Evolutionary conservation across 2,329 filamentous ascomycete species (phyloP).

Genomic region (Phaeosphaeria sp.): DNA sequence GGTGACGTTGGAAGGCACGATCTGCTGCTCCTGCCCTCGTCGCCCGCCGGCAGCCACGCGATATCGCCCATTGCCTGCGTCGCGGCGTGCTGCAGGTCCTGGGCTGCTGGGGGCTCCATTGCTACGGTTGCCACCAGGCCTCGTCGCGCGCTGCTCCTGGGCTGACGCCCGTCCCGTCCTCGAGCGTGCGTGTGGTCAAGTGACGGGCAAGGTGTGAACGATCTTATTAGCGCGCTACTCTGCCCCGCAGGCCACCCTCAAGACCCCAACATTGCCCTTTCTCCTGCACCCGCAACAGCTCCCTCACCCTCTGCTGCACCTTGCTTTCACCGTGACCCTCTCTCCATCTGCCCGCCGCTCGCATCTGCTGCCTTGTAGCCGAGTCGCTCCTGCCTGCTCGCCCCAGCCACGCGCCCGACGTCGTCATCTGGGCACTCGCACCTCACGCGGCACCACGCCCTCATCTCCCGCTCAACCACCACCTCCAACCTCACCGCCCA

Average conservation of each 20-base stretch:
- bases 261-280: conserved; percentile 28
- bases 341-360: conserved; percentile 11
- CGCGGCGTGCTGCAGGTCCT: conserved; percentile 13
- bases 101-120: neutral
- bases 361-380: conserved; percentile 22
- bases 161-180: conserved; percentile 19
- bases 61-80: conserved; percentile 9
- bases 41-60: conserved; percentile 16
- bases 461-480: conserved; percentile 29
- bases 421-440: conserved; percentile 28
- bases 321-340: conserved; percentile 22
- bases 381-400: conserved; percentile 23
- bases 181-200: conserved; percentile 20
- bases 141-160: conserved; percentile 16
- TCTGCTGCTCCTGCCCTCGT: conserved; percentile 17
- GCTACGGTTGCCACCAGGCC: conserved; percentile 3
- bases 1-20: conserved; percentile 33
- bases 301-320: conserved; percentile 24
- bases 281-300: conserved; percentile 27
- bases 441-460: conserved; percentile 29
- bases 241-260: conserved; percentile 34
- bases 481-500: conserved; percentile 50
- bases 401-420: conserved; percentile 23
- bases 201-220: conserved; percentile 14
- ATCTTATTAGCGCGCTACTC: conserved; percentile 22